A percentile compares a stretch with the other conserved stretches of the same genome.
Conservation (phyloP, 139 green algal genomes). For the Pseudopediastrum boryanum region DNA sequence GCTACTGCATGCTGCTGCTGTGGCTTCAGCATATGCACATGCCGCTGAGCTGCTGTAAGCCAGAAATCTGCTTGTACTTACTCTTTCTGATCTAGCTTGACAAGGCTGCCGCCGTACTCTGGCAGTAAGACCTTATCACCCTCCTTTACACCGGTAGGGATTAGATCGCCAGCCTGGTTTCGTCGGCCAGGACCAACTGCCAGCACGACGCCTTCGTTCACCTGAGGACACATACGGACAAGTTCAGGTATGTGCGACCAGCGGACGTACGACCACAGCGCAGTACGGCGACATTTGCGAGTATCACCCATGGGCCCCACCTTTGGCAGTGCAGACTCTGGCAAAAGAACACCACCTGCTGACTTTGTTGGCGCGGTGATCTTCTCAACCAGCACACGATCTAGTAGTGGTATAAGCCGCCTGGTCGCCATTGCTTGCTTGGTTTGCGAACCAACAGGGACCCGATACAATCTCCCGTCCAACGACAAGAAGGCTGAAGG, state of each 20-base stretch:
- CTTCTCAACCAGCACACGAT: constrained; percentile 92
- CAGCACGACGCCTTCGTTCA: constrained; percentile 92
- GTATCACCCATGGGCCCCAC: no score
- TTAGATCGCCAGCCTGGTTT: constrained; percentile 71
- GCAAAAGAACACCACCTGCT: constrained; percentile 90
- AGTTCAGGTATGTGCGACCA: no score
- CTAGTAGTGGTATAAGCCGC: constrained; percentile 64
- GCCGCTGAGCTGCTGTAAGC: not conserved
- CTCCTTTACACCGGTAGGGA: constrained; percentile 86
- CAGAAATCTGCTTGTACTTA: constrained; percentile 60
- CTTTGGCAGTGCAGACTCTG: constrained; percentile 82
- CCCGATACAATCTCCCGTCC: no score
- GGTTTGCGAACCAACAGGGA: no score
- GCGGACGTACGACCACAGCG: no score
- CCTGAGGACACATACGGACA: no score
- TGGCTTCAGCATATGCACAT: not conserved
- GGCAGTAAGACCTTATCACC: constrained; percentile 97
- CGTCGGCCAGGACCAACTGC: constrained; percentile 89
- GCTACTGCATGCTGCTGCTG: not conserved
- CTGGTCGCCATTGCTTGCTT: constrained; percentile 9
- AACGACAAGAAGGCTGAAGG: no score
- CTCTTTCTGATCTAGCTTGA: constrained; percentile 97
- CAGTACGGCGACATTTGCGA: no score
- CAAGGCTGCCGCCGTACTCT: constrained; percentile 89
- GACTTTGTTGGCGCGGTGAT: constrained; percentile 81